Conservation (phyloP, 805 yeast species). For the Kazachstania psychrophila region DNA sequence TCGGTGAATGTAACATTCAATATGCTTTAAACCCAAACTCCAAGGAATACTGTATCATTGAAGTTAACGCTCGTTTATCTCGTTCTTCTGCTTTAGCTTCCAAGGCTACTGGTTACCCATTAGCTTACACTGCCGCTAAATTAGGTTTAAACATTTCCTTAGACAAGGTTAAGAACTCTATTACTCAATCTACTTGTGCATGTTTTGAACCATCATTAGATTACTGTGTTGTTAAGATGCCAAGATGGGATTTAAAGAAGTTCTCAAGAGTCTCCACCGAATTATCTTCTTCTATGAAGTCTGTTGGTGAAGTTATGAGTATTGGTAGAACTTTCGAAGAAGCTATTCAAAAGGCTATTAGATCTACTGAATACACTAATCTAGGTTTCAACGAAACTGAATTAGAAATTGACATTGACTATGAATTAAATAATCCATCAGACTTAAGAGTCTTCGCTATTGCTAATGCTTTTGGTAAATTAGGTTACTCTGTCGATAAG, state of each 20-base stretch:
- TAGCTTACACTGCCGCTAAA: constrained; percentile 97
- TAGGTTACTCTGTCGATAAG: constrained; percentile 82
- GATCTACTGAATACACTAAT: constrained; percentile 87
- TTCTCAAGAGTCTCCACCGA: constrained; percentile 84
- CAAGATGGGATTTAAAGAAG: constrained; percentile 97
- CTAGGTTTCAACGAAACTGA: constrained; percentile 85
- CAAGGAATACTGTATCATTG: constrained; percentile 92
- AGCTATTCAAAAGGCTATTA: constrained; percentile 93
- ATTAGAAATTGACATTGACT: constrained; percentile 85
- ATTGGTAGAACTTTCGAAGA: constrained; percentile 97
- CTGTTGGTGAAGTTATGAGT: constrained; percentile 98
- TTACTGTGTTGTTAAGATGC: constrained; percentile 94
- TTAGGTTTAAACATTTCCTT: constrained; percentile 87
- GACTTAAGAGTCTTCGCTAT: constrained; percentile 94
- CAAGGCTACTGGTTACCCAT: constrained; percentile 96
- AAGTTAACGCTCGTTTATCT: constrained; percentile 94
- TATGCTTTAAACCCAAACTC: constrained; percentile 91
- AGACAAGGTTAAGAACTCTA: constrained; percentile 85
- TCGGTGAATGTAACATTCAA: constrained; percentile 98
- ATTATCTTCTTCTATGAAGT: constrained; percentile 90
- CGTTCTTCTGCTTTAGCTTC: constrained; percentile 99
- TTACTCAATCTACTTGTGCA: constrained; percentile 88
- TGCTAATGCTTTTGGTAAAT: constrained; percentile 79
- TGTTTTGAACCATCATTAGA: constrained; percentile 97
- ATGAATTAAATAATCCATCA: constrained; percentile 92